These are phyloP conservation scores for Yamadazyma paraphyllophila DNA, from an alignment of 805 yeast genomes.

Conservation along the genomic window DNA sequence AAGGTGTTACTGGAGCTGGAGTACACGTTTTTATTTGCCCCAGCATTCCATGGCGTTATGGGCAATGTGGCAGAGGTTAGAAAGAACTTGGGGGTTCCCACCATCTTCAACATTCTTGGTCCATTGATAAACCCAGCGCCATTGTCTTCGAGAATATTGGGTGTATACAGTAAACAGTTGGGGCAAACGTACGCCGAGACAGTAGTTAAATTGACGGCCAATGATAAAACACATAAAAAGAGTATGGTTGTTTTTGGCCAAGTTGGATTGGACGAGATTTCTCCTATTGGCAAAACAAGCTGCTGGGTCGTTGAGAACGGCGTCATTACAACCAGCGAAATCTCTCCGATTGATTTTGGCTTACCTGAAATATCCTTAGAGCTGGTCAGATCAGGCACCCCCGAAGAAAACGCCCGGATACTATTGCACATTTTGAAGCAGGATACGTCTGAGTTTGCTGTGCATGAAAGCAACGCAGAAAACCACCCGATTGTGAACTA, in stretches of 20 bases:
- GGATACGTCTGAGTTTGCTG: conserved; percentile 45
- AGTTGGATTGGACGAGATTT: conserved; percentile 88
- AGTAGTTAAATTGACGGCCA: conserved; percentile 58
- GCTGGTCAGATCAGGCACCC: conserved; percentile 80
- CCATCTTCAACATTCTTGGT: conserved; percentile 91
- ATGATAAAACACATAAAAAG: conserved; percentile 43
- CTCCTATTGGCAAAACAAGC: conserved; percentile 80
- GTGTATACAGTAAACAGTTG: conserved; percentile 77
- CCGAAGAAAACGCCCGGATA: conserved; percentile 72
- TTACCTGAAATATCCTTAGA: conserved; percentile 67
- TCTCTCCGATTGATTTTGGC: conserved; percentile 79
- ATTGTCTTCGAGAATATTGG: conserved; percentile 73
- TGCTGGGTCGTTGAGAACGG: conserved; percentile 69
- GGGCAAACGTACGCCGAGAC: conserved; percentile 87
- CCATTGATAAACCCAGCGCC: conserved; percentile 93
- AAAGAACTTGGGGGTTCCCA: conserved; percentile 78
- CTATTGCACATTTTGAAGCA: conserved; percentile 47
- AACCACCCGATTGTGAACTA: conserved; percentile 76
- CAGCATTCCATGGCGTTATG: conserved; percentile 93
- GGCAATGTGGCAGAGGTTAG: conserved; percentile 77
- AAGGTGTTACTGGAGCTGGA: conserved; percentile 47
- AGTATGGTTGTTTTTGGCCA: conserved; percentile 94
- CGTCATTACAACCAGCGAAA: conserved; percentile 38
- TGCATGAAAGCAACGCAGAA: conserved; percentile 27
- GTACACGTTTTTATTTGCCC: conserved; percentile 82